Evolutionary conservation across 495 filamentous ascomycete species (phyloP), one percentile per base, ranked within the genome.

Genomic region (Talaromyces borbonicus): DNA sequence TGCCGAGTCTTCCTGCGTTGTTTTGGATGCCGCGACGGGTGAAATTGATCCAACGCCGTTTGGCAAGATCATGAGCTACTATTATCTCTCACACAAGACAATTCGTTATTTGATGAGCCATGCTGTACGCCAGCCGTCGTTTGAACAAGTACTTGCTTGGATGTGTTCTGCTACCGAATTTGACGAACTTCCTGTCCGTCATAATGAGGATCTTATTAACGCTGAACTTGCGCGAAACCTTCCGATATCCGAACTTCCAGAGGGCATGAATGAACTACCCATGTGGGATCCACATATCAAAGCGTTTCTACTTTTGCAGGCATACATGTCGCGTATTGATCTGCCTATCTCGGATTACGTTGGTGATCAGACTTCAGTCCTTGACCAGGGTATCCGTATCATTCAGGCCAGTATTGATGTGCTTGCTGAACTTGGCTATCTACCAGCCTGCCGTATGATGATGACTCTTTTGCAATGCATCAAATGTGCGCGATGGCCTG

Each of bases 251-350:
- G 80, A 62, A 24, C 22, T 41, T 0, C 47, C 75, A 1, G 76
- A 85, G 15, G 63, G 70, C 7, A 83, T 95, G 57, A 82, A 81
- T 16, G 73, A 73, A 32, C 58, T 93, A 37, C 90, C 88, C 0
- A 86, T 97, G 82, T 96, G 92, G 90, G 92, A 99, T 65, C 92
- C 92, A 11, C 92, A 99, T 60, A 85, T 97, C 54, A 99, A 99
- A 57, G 84, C 93, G 0, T 97, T 95, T 66, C 67, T 99, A 26
- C 72, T 99, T 2, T 72, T 99, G 0, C 93, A 99, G 57, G 89
- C 92, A 2, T 88, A 95, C 58, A 89, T 99, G 78, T 87, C 84
- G 25, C 82, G 90, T 29, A 84, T 96, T 52, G 79, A 85, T 41
- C 78, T 99, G 20, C 92, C 92, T 6, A 96, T 99, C 42, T 84